Base-by-base conservation (phyloP, 208 protist genomes). In the Lotmaria passim region DNA sequence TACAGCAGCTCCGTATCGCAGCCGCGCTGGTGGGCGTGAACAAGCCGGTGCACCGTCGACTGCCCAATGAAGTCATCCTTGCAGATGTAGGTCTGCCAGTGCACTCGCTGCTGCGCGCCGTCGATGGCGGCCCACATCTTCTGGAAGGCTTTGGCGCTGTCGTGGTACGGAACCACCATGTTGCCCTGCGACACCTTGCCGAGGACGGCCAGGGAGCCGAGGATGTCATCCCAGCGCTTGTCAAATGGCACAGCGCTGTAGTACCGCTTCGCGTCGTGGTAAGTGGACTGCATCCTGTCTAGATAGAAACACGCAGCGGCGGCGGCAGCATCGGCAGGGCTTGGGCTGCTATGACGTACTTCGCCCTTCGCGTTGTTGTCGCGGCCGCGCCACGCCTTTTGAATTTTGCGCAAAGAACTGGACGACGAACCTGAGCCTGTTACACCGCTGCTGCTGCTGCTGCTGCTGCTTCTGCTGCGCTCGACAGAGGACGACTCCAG, bases 61-160 rank as follows among this genome's bases (percentile, higher is more conserved):
- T 80, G 64, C 2, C 94, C 94, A 12, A 96, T 83, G 46, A 76
- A 60, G 67, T 98, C 94, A 62, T 97, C 89, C 55, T 96, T 97
- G 72, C 91, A 95, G 43, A 97, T 98, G 77, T 98, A 98, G n/a
- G 92, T 96, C 73, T 96, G 89, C 93, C 91, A 95, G 24, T 90
- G 69, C 50, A 96, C 89, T 58, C 83, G 83, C 47, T 81, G 44
- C 21, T 78, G 79, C 5, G 90, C 89, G 12, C n/a, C 28, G 62
- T 96, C 90, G 10, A 98, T 74, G n/a, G 79, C 90, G n/a, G 67
- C 47, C 93, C 94, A 98, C 86, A 97, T 96, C 7, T 60, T 30
- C 52, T 79, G 55, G 59, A 95, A 97, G n/a, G 89, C 89, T 24
- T 83, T 79, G 0, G 52, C 92, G 63, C 90, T 93, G 69, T 98